Base-by-base conservation (phyloP, 2,329 filamentous ascomycete species). In the Aureobasidium musti region DNA sequence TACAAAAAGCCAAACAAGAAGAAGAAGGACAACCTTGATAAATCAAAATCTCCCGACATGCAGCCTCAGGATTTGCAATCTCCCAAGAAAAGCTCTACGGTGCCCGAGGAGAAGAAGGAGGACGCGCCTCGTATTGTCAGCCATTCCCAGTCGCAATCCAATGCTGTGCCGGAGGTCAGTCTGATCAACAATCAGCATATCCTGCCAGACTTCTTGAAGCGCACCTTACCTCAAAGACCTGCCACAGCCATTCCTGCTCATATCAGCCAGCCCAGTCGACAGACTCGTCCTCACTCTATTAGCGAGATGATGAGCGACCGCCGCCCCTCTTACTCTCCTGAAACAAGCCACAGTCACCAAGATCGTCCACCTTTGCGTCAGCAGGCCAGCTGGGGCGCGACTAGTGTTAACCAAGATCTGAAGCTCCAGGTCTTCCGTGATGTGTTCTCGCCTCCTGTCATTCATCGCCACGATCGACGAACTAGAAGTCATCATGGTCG, bases 171-270 rank as follows among this genome's bases (percentile, higher is more conserved):
- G 1, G 94, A 95, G 47, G 94, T 98, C 54, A 92, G 95, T 0
- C 92, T 97, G 68, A 91, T 94, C 73, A 93, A 97, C 76, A 98
- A 98, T 75, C 87, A 90, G 70, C 94, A 98, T 74, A 96, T 98
- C 67, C 87, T 97, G 49, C 94, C 94, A 1, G 87, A 91, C 53
- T 91, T 91, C 72, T 83, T 97, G 33, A 89, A 97, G 59, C 68
- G 69, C 26, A 86, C 88, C 64, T 83, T 88, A 21, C 82, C 87
- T 37, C 82, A 76, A 39, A 78, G 77, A 57, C 74, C 69, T n/a
- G 41, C 75, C 72, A 71, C 67, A 21, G 57, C 63, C 14, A 33
- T 66, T 33, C 64, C 64, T 35, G n/a, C 52, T n/a, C 64, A 57
- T 45, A 33, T 66, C 26, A 26, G 52, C 8, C 43, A 50, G 28